Evolutionary conservation across 768 basidiomycete genomes (phyloP).

Genomic region (Gloeopeniophorella convolvens): DNA sequence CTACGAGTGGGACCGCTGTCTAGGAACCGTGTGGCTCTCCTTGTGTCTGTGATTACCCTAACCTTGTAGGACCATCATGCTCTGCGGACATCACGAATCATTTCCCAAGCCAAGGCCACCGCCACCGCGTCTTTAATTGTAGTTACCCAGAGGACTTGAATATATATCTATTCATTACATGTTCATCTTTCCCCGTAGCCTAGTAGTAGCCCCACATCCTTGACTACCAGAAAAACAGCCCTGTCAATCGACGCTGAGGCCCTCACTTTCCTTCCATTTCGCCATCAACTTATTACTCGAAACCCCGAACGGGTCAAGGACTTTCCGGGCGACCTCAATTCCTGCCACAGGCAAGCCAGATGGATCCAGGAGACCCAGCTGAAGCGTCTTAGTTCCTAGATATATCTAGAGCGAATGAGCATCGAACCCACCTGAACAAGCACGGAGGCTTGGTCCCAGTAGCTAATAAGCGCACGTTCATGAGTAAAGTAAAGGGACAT

Average conservation of each 20-base stretch:
- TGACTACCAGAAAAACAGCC: neutral
- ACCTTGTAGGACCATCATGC: too few species aligned
- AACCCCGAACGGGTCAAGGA: conserved; percentile 35
- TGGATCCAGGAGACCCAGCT: conserved; percentile 33
- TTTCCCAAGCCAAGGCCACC: too few species aligned
- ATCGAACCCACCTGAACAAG: conserved; percentile 33
- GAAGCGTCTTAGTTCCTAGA: too few species aligned
- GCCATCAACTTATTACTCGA: conserved; percentile 35
- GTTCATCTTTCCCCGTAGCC: too few species aligned
- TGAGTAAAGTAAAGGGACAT: neutral
- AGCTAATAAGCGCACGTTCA: conserved; percentile 24
- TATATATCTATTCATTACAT: too few species aligned
- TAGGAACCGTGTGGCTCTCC: neutral
- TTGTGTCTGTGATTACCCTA: neutral
- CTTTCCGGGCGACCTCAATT: conserved; percentile 35
- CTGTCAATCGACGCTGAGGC: conserved; percentile 27
- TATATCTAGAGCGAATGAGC: neutral
- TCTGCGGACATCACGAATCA: neutral
- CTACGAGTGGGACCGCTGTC: neutral
- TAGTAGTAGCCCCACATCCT: neutral
- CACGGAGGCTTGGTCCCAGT: conserved; percentile 45
- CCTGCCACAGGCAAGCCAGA: conserved; percentile 33
- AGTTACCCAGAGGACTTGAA: too few species aligned
- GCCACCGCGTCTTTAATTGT: too few species aligned
- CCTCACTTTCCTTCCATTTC: conserved; percentile 34